Percentiles rank a stretch among this genome's conserved stretches.
phyloP scores from a whole-genome alignment of 352 stramenopile genomes.

The Pythium oligandrum region DNA sequence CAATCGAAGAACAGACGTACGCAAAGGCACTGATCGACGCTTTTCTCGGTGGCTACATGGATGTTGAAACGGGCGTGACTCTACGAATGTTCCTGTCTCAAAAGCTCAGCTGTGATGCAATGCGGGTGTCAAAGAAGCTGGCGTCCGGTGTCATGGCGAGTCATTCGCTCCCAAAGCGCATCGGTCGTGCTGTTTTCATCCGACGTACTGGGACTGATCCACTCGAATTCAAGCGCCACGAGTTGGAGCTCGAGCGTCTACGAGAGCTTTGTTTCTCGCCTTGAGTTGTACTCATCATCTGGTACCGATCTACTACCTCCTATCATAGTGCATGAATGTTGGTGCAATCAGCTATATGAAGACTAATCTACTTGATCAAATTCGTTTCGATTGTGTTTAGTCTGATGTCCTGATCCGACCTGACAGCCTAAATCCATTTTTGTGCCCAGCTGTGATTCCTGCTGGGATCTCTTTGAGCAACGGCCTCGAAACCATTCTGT shows the following conservation, averaged over 20 bases:
- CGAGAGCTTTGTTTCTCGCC: constrained; percentile 7
- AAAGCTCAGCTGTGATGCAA: constrained; percentile 89
- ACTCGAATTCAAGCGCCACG: not conserved
- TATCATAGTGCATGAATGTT: too few relatives aligned
- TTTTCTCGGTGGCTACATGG: constrained; percentile 77
- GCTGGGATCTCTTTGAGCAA: too few relatives aligned
- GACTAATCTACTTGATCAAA: too few relatives aligned
- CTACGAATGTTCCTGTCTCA: constrained; percentile 84
- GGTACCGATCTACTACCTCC: too few relatives aligned
- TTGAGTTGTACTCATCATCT: too few relatives aligned
- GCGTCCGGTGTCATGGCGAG: constrained; percentile 24
- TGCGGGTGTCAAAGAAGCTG: constrained; percentile 94
- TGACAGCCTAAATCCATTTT: too few relatives aligned
- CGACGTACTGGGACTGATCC: not conserved
- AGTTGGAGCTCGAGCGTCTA: constrained; percentile 5
- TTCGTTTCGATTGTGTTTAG: too few relatives aligned
- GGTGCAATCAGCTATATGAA: too few relatives aligned
- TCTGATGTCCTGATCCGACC: too few relatives aligned
- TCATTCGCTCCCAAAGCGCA: constrained; percentile 9
- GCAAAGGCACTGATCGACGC: constrained; percentile 81
- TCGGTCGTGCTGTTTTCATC: constrained; percentile 3
- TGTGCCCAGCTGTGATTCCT: too few relatives aligned
- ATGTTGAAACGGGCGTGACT: constrained; percentile 71
- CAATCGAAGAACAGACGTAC: constrained; percentile 56
- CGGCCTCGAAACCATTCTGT: too few relatives aligned